A percentile compares a stretch with the other conserved stretches of the same genome.
phyloP scores from a whole-genome alignment of 352 stramenopile genomes.

The Pythium volutum region DNA sequence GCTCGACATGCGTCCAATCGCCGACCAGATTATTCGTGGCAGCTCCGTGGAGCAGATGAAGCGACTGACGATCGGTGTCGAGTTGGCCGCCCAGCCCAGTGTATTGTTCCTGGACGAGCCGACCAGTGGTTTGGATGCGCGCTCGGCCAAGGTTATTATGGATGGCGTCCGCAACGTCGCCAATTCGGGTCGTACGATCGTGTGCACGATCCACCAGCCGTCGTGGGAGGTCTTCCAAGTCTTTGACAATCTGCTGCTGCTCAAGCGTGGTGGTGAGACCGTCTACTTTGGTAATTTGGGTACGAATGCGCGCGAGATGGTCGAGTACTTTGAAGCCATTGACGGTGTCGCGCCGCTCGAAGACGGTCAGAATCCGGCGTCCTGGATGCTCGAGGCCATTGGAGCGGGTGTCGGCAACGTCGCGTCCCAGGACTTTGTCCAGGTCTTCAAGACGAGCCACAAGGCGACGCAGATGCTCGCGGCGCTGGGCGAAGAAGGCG shows the following conservation, averaged over 20 bases:
- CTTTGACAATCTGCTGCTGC: slow-evolving; percentile 27
- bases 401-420: slow-evolving; percentile 47
- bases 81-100: slow-evolving; percentile 71
- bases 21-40: slow-evolving; percentile 35
- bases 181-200: slow-evolving; percentile 60
- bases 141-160: slow-evolving; percentile 70
- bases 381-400: slow-evolving; percentile 43
- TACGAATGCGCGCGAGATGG: slow-evolving; percentile 20
- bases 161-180: slow-evolving; percentile 81
- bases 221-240: slow-evolving; percentile 28
- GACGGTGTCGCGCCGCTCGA: slow-evolving; percentile 33
- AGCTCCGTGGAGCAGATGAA: slow-evolving; percentile 51
- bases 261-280: slow-evolving; percentile 25
- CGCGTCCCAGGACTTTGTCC: too few relatives aligned
- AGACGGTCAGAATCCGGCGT: slow-evolving; percentile 35
- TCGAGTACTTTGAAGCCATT: slow-evolving; percentile 57
- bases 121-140: slow-evolving; percentile 84
- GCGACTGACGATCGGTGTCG: slow-evolving; percentile 48
- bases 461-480: too few relatives aligned
- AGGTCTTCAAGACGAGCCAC: too few relatives aligned
- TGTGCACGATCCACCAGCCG: slow-evolving; percentile 88
- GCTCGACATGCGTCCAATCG: slow-evolving; percentile 30
- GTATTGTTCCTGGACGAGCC: slow-evolving; percentile 82
- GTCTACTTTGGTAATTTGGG: slow-evolving; percentile 28
- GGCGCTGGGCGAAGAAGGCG: too few relatives aligned